phyloP scores from a whole-genome alignment of 1,284 basidiomycete genomes.

The Fomitopsis schrenkii region DNA sequence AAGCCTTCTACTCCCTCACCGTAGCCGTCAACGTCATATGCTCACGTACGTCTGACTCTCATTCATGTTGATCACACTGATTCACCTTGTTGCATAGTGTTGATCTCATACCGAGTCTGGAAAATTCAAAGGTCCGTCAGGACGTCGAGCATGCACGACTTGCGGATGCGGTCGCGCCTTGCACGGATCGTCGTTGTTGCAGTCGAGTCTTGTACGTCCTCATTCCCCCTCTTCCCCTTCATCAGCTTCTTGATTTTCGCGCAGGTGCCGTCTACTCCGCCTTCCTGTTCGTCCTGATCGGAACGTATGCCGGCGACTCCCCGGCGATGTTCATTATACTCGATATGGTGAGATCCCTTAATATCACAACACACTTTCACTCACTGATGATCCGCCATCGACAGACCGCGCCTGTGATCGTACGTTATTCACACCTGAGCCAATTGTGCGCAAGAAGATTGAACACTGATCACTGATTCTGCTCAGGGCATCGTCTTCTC shows the following conservation, averaged over 20 bases:
- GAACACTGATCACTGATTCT: no score
- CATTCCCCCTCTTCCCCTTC: no score
- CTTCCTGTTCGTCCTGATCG: neutral
- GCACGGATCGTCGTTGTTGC: neutral
- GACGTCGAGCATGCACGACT: neutral
- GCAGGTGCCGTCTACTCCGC: neutral
- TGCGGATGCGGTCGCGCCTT: neutral
- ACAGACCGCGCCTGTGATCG: neutral
- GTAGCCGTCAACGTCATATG: neutral
- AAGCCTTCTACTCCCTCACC: neutral
- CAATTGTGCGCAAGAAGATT: no score
- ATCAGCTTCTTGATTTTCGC: neutral
- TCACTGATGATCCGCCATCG: neutral
- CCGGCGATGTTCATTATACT: constrained; percentile 1
- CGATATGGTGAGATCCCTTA: neutral
- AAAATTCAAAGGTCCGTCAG: neutral
- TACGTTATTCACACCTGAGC: neutral
- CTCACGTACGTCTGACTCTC: neutral
- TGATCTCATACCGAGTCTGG: neutral
- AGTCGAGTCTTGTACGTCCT: neutral
- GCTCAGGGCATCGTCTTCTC: neutral
- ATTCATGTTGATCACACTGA: neutral
- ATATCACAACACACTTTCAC: neutral
- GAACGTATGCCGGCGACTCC: neutral
- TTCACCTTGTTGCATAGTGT: neutral